Evolutionary conservation across 2,329 filamentous ascomycete genomes (phyloP).

Genomic region (Cercospora sojina): DNA sequence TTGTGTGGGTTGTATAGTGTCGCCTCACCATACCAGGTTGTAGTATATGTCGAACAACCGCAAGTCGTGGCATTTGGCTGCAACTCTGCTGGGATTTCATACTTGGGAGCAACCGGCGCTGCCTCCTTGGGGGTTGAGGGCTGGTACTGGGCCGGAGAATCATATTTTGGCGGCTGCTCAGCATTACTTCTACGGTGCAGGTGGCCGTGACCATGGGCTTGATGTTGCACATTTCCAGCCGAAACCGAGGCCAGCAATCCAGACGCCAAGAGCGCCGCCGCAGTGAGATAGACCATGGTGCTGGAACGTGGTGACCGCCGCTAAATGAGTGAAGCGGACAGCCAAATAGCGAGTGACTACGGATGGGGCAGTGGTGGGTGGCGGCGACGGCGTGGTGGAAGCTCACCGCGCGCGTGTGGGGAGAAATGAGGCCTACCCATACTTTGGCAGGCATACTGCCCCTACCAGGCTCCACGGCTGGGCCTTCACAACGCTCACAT

Average conservation of each 20-base stretch:
- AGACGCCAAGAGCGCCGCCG: slow-evolving; percentile 22
- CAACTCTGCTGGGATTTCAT: slow-evolving; percentile 2
- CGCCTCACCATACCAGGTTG: slow-evolving; percentile 66
- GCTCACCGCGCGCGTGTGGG: slow-evolving; percentile 9
- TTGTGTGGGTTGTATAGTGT: slow-evolving; percentile 40
- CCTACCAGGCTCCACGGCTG: slow-evolving; percentile 7
- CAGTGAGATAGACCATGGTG: slow-evolving; percentile 24
- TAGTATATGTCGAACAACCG: slow-evolving; percentile 72
- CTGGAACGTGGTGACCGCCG: slow-evolving; percentile 24
- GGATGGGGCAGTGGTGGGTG: slow-evolving; percentile 5
- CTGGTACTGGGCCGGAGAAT: slow-evolving; percentile 4
- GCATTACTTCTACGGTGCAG: slow-evolving; percentile 20
- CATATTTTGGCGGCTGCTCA: slow-evolving; percentile 8
- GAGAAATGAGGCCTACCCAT: slow-evolving; percentile 18
- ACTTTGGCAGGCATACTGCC: slow-evolving; percentile 16
- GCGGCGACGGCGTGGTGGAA: slow-evolving; percentile 11
- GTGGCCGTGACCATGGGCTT: slow-evolving; percentile 21
- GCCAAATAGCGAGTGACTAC: slow-evolving; percentile 26
- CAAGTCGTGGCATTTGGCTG: slow-evolving; percentile 44
- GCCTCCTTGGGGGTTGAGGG: slow-evolving; percentile 4
- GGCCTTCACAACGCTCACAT: neutral
- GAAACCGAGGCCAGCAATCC: slow-evolving; percentile 23
- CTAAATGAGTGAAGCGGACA: slow-evolving; percentile 32
- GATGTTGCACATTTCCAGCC: slow-evolving; percentile 22
- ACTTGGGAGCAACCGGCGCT: neutral